Base-by-base conservation (phyloP, 2,329 filamentous ascomycete species). In the Ascochyta pisi region DNA sequence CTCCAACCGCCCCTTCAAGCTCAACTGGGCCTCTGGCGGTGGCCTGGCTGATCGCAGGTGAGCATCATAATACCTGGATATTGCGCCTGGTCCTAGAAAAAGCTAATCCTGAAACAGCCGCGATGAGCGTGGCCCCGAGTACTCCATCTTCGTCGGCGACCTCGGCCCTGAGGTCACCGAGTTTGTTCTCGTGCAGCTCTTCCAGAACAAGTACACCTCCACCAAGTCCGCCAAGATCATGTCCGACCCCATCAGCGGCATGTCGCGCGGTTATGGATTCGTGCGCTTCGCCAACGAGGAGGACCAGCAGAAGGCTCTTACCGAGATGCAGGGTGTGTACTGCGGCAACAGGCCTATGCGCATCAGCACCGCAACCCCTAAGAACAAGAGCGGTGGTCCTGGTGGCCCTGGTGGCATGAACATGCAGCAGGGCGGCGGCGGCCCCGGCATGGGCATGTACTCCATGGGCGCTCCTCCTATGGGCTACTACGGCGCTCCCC, bases 191-290 rank as follows among this genome's bases (percentile, higher is more conserved):
- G 94, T 98, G 50, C 96, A 93, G 24, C 88, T 99, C 46, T 99
- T 99, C 86, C 94, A 98, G 81, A 89, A 88, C 73, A 92, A 94
- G 60, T 99, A 96, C 83, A 90, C 90, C 0, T 96, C 92, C 8
- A 98, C 94, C 90, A 98, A 98, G 83, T 96, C 92, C 34, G 95
- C 95, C 73, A 99, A 99, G 85, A 99, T 99, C 79, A 99, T 99
- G 95, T 96, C 94, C 58, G 95, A 99, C 73, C 94, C 95, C 59
- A 95, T 98, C 79, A 96, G 90, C 62, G 95, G 95, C 68, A 94
- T 98, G 86, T 97, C 93, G 62, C 92, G 95, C 62, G 95, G 95
- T 53, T 99, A 99, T 73, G 95, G 95, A 42, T 99, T 99, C 71
- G 95, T 99, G 49, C 92, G 95, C 65, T 99, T 99, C 82, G 92